Evolutionary conservation across 2,329 filamentous ascomycete species (phyloP).

Genomic region (Decorospora gaudefroyi): DNA sequence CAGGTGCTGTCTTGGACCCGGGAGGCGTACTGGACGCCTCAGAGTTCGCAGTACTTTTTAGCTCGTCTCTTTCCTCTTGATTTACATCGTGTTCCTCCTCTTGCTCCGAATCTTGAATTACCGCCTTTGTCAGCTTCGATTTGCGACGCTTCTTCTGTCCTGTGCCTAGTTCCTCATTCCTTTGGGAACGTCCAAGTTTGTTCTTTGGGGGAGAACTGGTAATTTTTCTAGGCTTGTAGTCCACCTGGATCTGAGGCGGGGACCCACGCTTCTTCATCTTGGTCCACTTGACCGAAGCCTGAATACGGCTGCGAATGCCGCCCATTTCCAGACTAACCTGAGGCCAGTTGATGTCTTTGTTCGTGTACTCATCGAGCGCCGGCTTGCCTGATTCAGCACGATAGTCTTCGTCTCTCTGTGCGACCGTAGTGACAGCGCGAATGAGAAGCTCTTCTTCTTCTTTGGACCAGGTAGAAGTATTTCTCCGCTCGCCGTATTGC

Average conservation of each 20-base stretch:
- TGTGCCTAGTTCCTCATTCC: slow-evolving; percentile 2
- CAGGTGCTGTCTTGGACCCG: too few relatives aligned
- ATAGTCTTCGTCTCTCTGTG: slow-evolving; percentile 51
- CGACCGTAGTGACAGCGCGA: slow-evolving; percentile 59
- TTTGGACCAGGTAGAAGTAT: slow-evolving; percentile 62
- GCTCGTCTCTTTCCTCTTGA: background rate
- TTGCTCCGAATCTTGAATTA: background rate
- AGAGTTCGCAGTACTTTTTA: too few relatives aligned
- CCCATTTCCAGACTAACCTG: slow-evolving; percentile 66
- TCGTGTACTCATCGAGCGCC: slow-evolving; percentile 49
- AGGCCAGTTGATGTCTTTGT: slow-evolving; percentile 67
- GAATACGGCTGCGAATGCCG: slow-evolving; percentile 65
- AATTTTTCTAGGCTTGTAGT: slow-evolving; percentile 16
- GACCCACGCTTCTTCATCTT: slow-evolving; percentile 15
- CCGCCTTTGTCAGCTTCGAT: background rate
- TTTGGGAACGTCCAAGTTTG: background rate
- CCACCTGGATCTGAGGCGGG: slow-evolving; percentile 15
- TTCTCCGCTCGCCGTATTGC: slow-evolving; percentile 59
- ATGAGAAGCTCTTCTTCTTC: slow-evolving; percentile 63
- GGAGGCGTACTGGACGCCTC: too few relatives aligned
- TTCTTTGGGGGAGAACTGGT: background rate
- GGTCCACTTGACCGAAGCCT: slow-evolving; percentile 72
- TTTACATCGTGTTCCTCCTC: background rate
- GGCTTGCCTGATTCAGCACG: slow-evolving; percentile 23
- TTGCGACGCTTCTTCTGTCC: background rate